Evolutionary conservation across 371 early-diverging fungal genomes (phyloP), one percentile per base, ranked within the genome.

Genomic region (Coemansia sp.): DNA sequence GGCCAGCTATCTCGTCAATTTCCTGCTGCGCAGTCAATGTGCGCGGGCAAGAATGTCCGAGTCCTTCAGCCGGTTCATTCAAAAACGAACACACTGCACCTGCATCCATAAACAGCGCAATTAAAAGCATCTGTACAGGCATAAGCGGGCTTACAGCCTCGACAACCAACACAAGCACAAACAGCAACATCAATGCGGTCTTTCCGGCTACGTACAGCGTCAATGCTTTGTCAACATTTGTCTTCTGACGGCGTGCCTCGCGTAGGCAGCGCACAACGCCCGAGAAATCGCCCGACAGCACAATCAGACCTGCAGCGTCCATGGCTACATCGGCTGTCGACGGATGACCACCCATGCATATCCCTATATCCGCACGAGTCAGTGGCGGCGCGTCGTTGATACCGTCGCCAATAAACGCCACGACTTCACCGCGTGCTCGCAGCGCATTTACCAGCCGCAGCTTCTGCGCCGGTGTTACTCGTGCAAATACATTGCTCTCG

Each of bases 371-470:
- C 2, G 75, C 75, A 7, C 59, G 62, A 7, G 59, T 60, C 59
- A 91, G 84, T n/a, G 91, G 86, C 6, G 86, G 88, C 2, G 88
- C 86, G 69, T 91, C 91, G 70, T 89, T 89, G 42, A 87, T 86
- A 9, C 89, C 89, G 65, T 89, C 89, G 51, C 91, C 91, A 4
- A 86, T 86, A 82, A 87, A 86, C 7, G 75, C 80, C 8, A 87
- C 89, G 2, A 80, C 68, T 37, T 84, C 75, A 3, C 80, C 81
- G 33, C 69, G 72, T 18, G 75, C 64, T 70, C 89, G 87, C 44
- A 91, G 70, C 0, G 88, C 83, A 59, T 80, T 72, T 7, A 91
- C 86, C 61, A 91, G 85, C 67, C 83, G 85, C 52, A 87, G 73
- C 71, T 89, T 90, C 65, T 87, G 86, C 63, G 88, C 89, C 0